Conservation (phyloP, 1,284 basidiomycete species). For the Puccinia polysora region DNA sequence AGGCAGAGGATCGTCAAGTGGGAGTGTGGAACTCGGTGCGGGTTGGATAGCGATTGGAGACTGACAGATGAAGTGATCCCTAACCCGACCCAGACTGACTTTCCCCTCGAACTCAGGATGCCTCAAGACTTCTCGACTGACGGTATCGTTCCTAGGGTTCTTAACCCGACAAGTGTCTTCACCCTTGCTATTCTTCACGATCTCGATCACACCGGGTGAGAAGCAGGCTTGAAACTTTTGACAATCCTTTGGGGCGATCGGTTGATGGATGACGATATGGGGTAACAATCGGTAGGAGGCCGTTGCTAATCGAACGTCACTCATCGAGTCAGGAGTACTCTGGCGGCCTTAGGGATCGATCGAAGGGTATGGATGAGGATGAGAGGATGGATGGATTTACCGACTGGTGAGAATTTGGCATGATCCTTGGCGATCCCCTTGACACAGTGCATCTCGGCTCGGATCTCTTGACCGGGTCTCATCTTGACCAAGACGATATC, state of each 20-base stretch:
- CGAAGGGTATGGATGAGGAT: not conserved
- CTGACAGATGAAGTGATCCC: slow-evolving; percentile 90
- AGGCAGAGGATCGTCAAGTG: too few relatives aligned
- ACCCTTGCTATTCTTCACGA: slow-evolving; percentile 58
- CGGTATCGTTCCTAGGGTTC: slow-evolving; percentile 72
- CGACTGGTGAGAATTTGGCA: slow-evolving; percentile 96
- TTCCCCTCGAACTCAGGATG: slow-evolving; percentile 83
- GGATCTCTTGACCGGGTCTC: slow-evolving; percentile 72
- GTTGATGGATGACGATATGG: slow-evolving; percentile 71
- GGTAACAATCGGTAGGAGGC: slow-evolving; percentile 92
- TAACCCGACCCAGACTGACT: slow-evolving; percentile 76
- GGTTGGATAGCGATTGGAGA: too few relatives aligned
- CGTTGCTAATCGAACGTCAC: slow-evolving; percentile 63
- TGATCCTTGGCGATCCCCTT: slow-evolving; percentile 96
- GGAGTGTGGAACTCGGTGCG: slow-evolving; percentile 10
- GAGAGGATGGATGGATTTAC: slow-evolving; percentile 57
- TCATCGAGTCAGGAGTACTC: not conserved
- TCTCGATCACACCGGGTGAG: slow-evolving; percentile 76
- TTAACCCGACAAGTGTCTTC: slow-evolving; percentile 64
- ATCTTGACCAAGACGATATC: slow-evolving; percentile 93
- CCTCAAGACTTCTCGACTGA: slow-evolving; percentile 85
- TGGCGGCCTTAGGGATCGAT: not conserved
- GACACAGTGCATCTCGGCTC: slow-evolving; percentile 83
- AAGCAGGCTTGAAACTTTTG: slow-evolving; percentile 84
- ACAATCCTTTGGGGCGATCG: slow-evolving; percentile 61